Conservation (phyloP, 2,329 filamentous ascomycete species). For the Botrytis hyacinthi region DNA sequence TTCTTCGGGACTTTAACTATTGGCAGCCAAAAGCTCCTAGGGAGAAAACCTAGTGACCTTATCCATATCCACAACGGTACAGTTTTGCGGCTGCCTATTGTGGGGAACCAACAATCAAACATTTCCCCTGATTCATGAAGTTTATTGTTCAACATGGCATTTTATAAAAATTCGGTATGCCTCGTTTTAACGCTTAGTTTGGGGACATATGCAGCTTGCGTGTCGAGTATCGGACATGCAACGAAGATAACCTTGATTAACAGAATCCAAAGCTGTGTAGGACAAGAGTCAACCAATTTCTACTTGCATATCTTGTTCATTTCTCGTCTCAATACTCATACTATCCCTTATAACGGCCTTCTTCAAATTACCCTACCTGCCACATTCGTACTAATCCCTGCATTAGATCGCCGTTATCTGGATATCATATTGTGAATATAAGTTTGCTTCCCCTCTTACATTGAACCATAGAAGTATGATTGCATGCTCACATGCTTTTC, state of each 20-base stretch:
- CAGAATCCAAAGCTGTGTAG: not conserved
- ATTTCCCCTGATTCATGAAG: conserved; percentile 37
- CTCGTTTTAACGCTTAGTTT: not conserved
- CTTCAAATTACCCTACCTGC: not conserved
- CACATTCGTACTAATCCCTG: not conserved
- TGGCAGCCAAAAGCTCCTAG: not conserved
- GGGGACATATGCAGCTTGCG: not conserved
- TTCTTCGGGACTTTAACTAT: not conserved
- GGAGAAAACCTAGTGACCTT: not conserved
- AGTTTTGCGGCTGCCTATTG: conserved; percentile 6
- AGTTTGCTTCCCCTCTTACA: not conserved
- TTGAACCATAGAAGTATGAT: not conserved
- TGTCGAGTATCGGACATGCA: not conserved
- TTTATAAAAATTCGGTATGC: not conserved
- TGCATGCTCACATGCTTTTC: not conserved
- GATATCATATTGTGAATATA: not conserved
- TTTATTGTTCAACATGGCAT: conserved; percentile 37
- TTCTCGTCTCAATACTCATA: not conserved
- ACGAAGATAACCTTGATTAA: not conserved
- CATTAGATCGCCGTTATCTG: not conserved
- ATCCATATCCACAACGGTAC: not conserved
- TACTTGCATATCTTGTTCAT: not conserved
- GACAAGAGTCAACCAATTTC: not conserved
- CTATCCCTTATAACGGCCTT: not conserved
- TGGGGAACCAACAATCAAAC: conserved; percentile 1